Conservation (phyloP, 257 asterid genomes). For the Lycium ferocissimum region DNA sequence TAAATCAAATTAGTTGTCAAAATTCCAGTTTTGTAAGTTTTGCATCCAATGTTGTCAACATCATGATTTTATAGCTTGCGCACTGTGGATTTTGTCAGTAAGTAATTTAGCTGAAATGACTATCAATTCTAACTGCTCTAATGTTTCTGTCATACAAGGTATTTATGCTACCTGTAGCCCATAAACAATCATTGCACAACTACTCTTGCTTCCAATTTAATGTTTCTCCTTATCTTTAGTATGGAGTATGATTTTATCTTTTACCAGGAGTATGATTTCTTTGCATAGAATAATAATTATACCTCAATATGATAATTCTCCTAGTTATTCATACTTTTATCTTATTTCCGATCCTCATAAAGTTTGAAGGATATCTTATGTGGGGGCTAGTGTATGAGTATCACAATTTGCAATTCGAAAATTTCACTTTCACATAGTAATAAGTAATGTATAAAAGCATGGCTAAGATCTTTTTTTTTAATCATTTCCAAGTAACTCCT, state of each 20-base stretch:
- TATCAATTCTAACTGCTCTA: too few relatives aligned
- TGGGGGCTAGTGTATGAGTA: too few relatives aligned
- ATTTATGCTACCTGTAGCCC: not conserved
- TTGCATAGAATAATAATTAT: not conserved
- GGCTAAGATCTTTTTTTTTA: too few relatives aligned
- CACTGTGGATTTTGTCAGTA: not conserved
- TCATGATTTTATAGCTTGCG: not conserved
- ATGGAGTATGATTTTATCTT: too few relatives aligned
- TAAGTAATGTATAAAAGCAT: too few relatives aligned
- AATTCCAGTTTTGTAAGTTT: not conserved
- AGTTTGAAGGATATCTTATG: too few relatives aligned
- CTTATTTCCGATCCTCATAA: too few relatives aligned
- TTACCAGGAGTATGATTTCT: not conserved
- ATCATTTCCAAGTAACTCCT: too few relatives aligned
- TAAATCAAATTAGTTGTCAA: not conserved
- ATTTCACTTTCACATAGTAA: too few relatives aligned
- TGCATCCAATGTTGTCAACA: not conserved
- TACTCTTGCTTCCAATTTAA: not conserved
- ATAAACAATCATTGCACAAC: not conserved
- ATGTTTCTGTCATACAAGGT: not conserved
- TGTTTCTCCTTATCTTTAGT: conserved; percentile 13
- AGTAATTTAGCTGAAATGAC: not conserved
- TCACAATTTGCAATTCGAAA: too few relatives aligned
- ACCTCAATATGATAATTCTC: too few relatives aligned
- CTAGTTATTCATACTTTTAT: too few relatives aligned